phyloP scores from a whole-genome alignment of 75 land plant genomes.

The Sequoiadendron giganteum region DNA sequence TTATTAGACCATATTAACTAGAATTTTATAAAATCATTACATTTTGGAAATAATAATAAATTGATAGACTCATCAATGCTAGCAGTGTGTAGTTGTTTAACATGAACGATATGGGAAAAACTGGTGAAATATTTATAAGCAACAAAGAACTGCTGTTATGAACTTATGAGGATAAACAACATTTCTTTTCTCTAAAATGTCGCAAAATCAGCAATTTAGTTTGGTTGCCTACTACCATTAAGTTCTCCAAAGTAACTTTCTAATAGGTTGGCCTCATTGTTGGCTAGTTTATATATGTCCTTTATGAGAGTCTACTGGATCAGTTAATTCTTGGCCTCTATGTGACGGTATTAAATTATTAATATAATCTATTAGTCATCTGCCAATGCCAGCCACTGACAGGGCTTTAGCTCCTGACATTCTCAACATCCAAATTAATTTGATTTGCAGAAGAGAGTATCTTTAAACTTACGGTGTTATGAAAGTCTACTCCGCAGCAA shows the following conservation, averaged over 20 bases:
- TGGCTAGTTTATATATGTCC: neutral
- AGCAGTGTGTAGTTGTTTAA: neutral
- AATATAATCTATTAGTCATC: neutral
- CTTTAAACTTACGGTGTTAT: neutral
- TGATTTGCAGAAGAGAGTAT: neutral
- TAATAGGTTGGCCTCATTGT: neutral
- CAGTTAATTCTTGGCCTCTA: neutral
- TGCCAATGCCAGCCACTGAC: neutral
- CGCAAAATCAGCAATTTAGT: neutral
- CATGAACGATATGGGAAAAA: neutral
- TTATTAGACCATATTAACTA: neutral
- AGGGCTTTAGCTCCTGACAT: neutral
- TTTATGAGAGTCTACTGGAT: neutral
- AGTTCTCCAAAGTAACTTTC: neutral
- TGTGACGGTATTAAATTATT: neutral
- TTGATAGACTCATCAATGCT: neutral
- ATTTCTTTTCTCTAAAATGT: neutral
- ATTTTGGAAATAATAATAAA: neutral
- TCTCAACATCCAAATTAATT: neutral
- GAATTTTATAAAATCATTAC: neutral
- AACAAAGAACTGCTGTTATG: neutral
- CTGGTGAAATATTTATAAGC: neutral
- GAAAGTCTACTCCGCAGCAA: neutral
- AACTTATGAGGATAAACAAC: neutral
- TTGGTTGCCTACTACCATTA: neutral